Conservation (phyloP, 768 basidiomycete species). For the Heimioporus sp. region DNA sequence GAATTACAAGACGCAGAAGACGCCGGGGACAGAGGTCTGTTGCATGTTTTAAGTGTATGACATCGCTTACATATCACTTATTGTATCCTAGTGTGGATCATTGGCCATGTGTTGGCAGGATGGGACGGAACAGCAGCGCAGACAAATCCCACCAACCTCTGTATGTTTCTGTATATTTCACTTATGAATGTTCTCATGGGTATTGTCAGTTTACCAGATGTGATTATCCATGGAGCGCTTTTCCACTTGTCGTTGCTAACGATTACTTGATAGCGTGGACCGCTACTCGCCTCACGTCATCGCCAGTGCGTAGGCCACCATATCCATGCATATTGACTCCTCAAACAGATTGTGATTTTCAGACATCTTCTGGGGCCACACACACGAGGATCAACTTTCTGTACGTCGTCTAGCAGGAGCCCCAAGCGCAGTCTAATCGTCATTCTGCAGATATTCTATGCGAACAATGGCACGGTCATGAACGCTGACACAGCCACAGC, state of each 20-base stretch:
- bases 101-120: slow-evolving; percentile 47
- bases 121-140: slow-evolving; percentile 47
- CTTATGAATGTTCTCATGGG: not conserved
- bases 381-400: slow-evolving; percentile 64
- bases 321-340: not conserved
- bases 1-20: slow-evolving; percentile 50
- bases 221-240: slow-evolving; percentile 10
- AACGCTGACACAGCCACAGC: slow-evolving; percentile 52
- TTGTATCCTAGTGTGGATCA: slow-evolving; percentile 38
- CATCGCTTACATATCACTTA: not conserved
- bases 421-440: not conserved
- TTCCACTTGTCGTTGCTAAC: not conserved
- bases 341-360: slow-evolving; percentile 10
- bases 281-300: slow-evolving; percentile 46
- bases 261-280: slow-evolving; percentile 32
- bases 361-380: slow-evolving; percentile 71
- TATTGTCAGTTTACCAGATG: slow-evolving; percentile 41
- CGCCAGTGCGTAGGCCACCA: slow-evolving; percentile 29
- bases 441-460: slow-evolving; percentile 56
- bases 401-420: slow-evolving; percentile 28
- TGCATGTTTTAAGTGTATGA: not conserved
- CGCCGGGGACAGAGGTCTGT: slow-evolving; percentile 38
- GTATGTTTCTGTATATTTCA: slow-evolving; percentile 24
- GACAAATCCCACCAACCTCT: slow-evolving; percentile 41
- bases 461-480: slow-evolving; percentile 61